Percentiles rank a stretch among this genome's conserved stretches.
These are phyloP conservation scores for Coemansia sp. DNA, from an alignment of 192 early-diverging fungal genomes.

Conservation along the genomic window DNA sequence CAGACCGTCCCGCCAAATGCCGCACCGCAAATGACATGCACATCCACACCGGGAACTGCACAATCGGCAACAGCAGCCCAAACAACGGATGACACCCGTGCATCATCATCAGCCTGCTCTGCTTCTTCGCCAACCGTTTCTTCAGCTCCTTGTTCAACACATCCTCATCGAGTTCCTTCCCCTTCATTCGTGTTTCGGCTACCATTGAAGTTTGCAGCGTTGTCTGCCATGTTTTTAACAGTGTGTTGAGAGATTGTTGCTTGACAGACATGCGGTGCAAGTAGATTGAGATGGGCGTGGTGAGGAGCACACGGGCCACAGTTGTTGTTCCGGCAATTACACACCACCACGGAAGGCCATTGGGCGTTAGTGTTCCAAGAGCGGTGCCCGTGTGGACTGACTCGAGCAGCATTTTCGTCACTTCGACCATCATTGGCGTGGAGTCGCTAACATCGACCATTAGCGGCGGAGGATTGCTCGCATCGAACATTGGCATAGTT, in stretches of 20 bases:
- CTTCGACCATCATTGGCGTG: conserved; percentile 15
- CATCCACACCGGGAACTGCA: conserved; percentile 48
- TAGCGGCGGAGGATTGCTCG: background rate
- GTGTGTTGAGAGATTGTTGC: background rate
- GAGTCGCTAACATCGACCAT: background rate
- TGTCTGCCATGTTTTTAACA: conserved; percentile 14
- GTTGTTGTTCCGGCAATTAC: conserved; percentile 30
- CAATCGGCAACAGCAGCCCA: conserved; percentile 22
- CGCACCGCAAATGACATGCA: conserved; percentile 33
- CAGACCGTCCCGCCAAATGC: conserved; percentile 26
- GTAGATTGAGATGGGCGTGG: conserved; percentile 23
- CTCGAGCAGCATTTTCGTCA: conserved; percentile 28
- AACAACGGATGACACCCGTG: conserved; percentile 45
- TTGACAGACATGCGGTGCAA: conserved; percentile 25
- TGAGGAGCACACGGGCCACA: conserved; percentile 14
- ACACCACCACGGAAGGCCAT: conserved; percentile 38
- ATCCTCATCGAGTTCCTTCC: background rate
- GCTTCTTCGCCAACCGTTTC: conserved; percentile 11
- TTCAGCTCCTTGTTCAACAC: conserved; percentile 12
- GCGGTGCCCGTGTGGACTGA: conserved; percentile 27
- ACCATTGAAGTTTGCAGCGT: conserved; percentile 7
- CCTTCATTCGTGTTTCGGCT: background rate
- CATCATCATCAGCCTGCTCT: conserved; percentile 29
- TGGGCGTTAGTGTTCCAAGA: background rate
- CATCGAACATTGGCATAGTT: no score